phyloP scores from a whole-genome alignment of 2,329 filamentous ascomycete genomes.

The Triangularia verruculosa region DNA sequence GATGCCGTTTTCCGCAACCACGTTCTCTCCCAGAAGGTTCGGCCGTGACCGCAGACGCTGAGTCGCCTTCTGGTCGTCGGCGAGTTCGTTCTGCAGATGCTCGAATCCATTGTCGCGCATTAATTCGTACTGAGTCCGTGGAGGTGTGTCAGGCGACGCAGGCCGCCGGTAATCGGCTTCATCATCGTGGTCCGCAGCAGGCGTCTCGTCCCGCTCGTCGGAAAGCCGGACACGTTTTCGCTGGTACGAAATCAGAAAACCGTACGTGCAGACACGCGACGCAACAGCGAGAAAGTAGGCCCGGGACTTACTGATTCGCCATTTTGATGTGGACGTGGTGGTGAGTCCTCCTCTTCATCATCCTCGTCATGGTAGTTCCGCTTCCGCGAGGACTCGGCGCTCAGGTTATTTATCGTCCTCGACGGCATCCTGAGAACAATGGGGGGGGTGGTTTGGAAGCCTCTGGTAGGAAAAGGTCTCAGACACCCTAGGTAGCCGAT shows the following conservation, averaged over 20 bases:
- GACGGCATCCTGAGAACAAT: conserved; percentile 29
- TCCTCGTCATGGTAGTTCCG: conserved; percentile 39
- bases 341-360: conserved; percentile 36
- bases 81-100: conserved; percentile 54
- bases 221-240: conserved; percentile 41
- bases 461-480: neutral
- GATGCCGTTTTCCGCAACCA: conserved; percentile 77
- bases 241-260: conserved; percentile 21
- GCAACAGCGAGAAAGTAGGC: neutral
- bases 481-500: neutral
- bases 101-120: conserved; percentile 58
- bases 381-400: conserved; percentile 36
- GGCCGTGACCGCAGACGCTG: conserved; percentile 51
- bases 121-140: conserved; percentile 60
- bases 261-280: neutral
- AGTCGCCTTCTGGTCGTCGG: conserved; percentile 62
- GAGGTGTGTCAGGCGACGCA: conserved; percentile 35
- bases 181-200: conserved; percentile 21
- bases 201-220: conserved; percentile 21
- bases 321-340: conserved; percentile 42
- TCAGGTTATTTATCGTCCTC: conserved; percentile 28
- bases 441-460: neutral
- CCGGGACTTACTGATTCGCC: conserved; percentile 38
- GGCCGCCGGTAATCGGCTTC: conserved; percentile 30
- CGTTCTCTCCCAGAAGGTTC: conserved; percentile 60